Evolutionary conservation across 441 rosid genomes (phyloP).

Genomic region (Aleurites moluccanus): DNA sequence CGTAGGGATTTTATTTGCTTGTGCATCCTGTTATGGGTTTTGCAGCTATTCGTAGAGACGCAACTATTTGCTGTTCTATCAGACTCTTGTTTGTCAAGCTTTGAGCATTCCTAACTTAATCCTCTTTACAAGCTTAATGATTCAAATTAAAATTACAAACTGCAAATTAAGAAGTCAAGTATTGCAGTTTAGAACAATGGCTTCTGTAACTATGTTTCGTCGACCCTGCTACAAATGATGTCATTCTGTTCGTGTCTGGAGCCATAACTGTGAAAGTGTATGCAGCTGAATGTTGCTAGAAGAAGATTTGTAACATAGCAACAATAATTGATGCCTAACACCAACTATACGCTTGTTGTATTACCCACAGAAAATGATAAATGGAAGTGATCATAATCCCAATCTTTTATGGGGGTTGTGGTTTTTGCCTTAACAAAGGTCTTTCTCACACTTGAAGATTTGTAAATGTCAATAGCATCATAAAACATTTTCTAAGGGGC

Average conservation of each 20-base stretch:
- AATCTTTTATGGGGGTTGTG: conserved; percentile 37
- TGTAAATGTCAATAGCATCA: conserved; percentile 36
- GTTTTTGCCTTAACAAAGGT: conserved; percentile 13
- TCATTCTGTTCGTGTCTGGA: neutral
- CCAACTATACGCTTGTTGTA: conserved; percentile 9
- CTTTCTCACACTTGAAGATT: conserved; percentile 5
- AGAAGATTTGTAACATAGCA: conserved; percentile 21
- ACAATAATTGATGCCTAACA: neutral
- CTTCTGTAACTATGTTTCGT: neutral
- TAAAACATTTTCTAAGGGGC: neutral
- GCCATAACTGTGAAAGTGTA: conserved; percentile 12
- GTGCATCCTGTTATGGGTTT: conserved; percentile 15
- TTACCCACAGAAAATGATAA: neutral
- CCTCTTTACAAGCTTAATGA: conserved; percentile 3
- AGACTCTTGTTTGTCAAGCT: conserved; percentile 72
- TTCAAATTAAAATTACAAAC: conserved; percentile 8
- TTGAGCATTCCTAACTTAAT: conserved; percentile 55
- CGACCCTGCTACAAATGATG: neutral
- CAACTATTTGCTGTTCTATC: conserved; percentile 82
- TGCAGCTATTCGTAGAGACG: conserved; percentile 86
- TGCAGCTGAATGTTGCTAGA: conserved; percentile 2
- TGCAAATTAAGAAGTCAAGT: conserved; percentile 10
- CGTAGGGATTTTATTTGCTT: neutral
- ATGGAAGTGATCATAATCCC: conserved; percentile 29
- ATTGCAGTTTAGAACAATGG: conserved; percentile 14